Conservation (phyloP, 164 flowering plant species). For the Annona squamosa region DNA sequence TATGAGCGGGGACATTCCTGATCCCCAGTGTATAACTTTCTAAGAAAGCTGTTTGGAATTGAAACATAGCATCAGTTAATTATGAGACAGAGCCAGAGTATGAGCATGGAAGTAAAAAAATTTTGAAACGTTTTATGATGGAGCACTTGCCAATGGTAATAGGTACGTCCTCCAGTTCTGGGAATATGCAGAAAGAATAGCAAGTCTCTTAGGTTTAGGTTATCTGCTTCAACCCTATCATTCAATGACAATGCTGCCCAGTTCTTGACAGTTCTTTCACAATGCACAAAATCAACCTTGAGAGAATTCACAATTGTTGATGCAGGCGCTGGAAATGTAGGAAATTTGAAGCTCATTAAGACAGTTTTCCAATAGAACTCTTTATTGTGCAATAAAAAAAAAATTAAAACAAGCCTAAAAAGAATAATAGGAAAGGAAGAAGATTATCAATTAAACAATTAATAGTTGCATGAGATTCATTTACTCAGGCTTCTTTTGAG, state of each 20-base stretch:
- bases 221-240: conserved; percentile 43
- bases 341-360: neutral
- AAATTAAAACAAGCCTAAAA: neutral
- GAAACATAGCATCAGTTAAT: conserved; percentile 5
- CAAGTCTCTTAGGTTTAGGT: conserved; percentile 57
- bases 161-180: conserved; percentile 93
- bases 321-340: conserved; percentile 22
- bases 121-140: neutral
- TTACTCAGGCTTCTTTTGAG: neutral
- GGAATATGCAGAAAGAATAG: conserved; percentile 95
- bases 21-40: conserved; percentile 54
- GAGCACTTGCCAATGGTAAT: conserved; percentile 67
- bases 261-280: conserved; percentile 53
- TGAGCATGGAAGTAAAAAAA: neutral
- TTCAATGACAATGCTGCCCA: conserved; percentile 70
- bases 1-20: conserved; percentile 93
- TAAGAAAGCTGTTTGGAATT: conserved; percentile 59
- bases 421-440: neutral
- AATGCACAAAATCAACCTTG: conserved; percentile 44
- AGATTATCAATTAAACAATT: neutral
- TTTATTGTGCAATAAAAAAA: neutral
- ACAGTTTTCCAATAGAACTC: neutral
- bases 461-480: neutral
- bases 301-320: conserved; percentile 18
- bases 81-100: neutral